Evolutionary conservation across 2,329 filamentous ascomycete genomes (phyloP).

Genomic region (Xylariaceae sp.): DNA sequence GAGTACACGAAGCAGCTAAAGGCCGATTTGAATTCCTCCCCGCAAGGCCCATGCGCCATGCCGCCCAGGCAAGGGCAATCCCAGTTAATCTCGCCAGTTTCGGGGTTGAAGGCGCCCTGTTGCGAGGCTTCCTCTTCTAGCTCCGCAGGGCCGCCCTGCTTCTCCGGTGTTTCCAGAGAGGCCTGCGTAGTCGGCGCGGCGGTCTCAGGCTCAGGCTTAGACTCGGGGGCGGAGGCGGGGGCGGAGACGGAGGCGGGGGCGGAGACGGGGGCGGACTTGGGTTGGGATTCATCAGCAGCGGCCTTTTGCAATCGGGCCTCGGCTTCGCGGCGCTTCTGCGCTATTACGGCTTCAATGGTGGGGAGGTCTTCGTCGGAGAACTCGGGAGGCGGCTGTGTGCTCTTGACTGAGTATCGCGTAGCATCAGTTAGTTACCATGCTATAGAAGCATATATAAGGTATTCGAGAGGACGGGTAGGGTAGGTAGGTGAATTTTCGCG

Average conservation of each 20-base stretch:
- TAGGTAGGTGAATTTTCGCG: slow-evolving; percentile 16
- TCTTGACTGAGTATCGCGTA: slow-evolving; percentile 20
- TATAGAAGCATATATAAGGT: neutral
- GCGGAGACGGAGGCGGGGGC: neutral
- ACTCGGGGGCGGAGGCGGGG: slow-evolving; percentile 6
- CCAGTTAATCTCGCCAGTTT: slow-evolving; percentile 99
- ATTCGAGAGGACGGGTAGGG: neutral
- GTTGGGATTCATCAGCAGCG: slow-evolving; percentile 16
- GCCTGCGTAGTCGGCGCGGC: slow-evolving; percentile 20
- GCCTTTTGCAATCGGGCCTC: slow-evolving; percentile 32
- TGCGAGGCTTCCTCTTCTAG: slow-evolving; percentile 77
- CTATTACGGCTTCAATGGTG: slow-evolving; percentile 62
- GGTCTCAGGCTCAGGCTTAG: slow-evolving; percentile 2
- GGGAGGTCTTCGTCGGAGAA: slow-evolving; percentile 53
- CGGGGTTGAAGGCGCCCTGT: slow-evolving; percentile 93
- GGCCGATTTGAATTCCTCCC: slow-evolving; percentile 88
- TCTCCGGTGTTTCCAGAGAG: slow-evolving; percentile 26
- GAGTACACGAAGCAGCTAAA: slow-evolving; percentile 99
- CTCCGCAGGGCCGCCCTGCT: slow-evolving; percentile 39
- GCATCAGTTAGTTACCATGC: slow-evolving; percentile 2
- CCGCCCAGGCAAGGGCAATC: slow-evolving; percentile 95
- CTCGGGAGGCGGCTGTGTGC: slow-evolving; percentile 41
- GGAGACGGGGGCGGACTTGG: slow-evolving; percentile 26
- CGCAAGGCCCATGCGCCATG: slow-evolving; percentile 94
- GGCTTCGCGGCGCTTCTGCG: slow-evolving; percentile 53